Base-by-base conservation (phyloP, 495 filamentous ascomycete genomes). In the Haplographium delicatum region DNA sequence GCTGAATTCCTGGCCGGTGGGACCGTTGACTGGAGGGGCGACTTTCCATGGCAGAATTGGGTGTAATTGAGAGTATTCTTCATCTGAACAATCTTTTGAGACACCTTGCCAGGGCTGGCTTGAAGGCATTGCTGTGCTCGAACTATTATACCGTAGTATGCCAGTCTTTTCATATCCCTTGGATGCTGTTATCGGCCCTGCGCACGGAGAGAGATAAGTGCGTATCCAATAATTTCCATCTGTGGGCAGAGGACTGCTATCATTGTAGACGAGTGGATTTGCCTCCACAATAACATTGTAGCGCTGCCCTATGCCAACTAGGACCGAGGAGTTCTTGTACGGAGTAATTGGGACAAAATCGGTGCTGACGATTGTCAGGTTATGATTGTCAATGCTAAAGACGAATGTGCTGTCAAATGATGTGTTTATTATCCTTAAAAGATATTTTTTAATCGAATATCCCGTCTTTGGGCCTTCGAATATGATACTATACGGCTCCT, bases 281-380 rank as follows among this genome's bases (percentile, higher is more conserved):
- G 83, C 84, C 24, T 76, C 73, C 39, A 88, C 74, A 48, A 85
- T 78, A 9, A 88, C 70, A 51, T 87, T 74, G 63, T 84, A 84
- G 24, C 85, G 76, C 65, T 87, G 80, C 15, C 80, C 84, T 58
- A 87, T 86, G 26, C 62, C 81, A 47, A 89, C 69, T 22, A 64
- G 60, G 5, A 89, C 43, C 25, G 65, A 66, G 7, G 63, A 47
- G n/a, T 67, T 70, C 5, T 64, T 68, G 38, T 67, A 65, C 2
- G 76, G 66, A 7, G 62, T 53, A 38, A 81, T 74, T 7, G 78
- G 74, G 15, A 78, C 73, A 33, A 73, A 63, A 52, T 80, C 75
- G 20, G 57, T 58, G 5, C 60, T 60, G 30, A 80, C 72, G 42
- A 82, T 63, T 24, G 66, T 70, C 45, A 75, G 60, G 13, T 59